These are phyloP conservation scores for Aspergillus sp. DNA, from an alignment of 2,329 filamentous ascomycete genomes.

Conservation along the genomic window DNA sequence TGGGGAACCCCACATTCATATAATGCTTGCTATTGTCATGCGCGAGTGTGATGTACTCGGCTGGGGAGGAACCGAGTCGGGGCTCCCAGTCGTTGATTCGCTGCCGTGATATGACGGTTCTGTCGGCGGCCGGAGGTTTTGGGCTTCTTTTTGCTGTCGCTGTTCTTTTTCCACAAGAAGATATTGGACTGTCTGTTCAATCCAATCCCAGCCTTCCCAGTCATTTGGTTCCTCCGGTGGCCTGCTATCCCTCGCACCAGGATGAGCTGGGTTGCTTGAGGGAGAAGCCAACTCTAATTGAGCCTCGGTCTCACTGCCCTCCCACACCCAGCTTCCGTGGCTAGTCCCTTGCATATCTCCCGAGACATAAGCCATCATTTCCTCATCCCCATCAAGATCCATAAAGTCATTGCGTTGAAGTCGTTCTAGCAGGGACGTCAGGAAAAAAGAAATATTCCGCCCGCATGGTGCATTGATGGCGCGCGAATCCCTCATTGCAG, in stretches of 20 bases:
- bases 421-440: constrained; percentile 63
- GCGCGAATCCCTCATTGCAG: constrained; percentile 68
- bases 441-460: constrained; percentile 77
- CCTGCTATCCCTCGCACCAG: constrained; percentile 16
- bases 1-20: constrained; percentile 25
- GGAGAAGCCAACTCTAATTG: constrained; percentile 29
- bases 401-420: constrained; percentile 43
- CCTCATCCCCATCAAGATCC: constrained; percentile 69
- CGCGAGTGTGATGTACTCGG: constrained; percentile 38
- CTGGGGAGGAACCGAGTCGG: constrained; percentile 26
- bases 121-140: constrained; percentile 22
- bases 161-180: constrained; percentile 52
- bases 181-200: constrained; percentile 64
- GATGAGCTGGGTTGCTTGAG: constrained; percentile 17
- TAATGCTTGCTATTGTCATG: constrained; percentile 50
- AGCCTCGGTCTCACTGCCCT: constrained; percentile 55
- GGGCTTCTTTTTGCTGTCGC: constrained; percentile 35
- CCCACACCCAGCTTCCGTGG: constrained; percentile 82
- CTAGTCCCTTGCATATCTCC: constrained; percentile 80
- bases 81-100: constrained; percentile 19
- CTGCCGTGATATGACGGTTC: constrained; percentile 22
- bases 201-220: constrained; percentile 78
- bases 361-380: constrained; percentile 81
- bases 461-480: constrained; percentile 77
- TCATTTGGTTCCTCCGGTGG: constrained; percentile 61